phyloP scores from a whole-genome alignment of 2,329 filamentous ascomycete genomes.

The Albifimbria verrucaria region DNA sequence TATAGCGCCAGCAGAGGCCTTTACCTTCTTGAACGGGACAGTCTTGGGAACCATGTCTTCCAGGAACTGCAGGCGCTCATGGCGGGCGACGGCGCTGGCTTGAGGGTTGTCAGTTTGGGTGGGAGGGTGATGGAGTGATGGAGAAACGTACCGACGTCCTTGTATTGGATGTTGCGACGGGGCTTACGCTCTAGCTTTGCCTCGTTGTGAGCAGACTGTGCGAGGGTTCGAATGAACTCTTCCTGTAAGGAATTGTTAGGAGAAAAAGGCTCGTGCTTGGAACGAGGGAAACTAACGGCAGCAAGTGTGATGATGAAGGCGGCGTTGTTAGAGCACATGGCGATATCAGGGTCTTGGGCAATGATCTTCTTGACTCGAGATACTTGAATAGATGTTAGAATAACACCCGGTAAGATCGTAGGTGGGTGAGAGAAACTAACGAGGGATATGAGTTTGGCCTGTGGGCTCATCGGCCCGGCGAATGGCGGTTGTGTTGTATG shows the following conservation, averaged over 20 bases:
- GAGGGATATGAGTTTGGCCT: conserved; percentile 78
- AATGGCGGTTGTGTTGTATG: conserved; percentile 85
- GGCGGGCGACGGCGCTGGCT: conserved; percentile 82
- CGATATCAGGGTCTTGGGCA: conserved; percentile 78
- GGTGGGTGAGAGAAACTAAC: conserved; percentile 41
- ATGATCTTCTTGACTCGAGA: conserved; percentile 97
- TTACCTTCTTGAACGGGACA: conserved; percentile 74
- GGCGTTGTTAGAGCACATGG: conserved; percentile 85
- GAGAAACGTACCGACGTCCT: conserved; percentile 70
- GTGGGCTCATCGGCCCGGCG: conserved; percentile 77
- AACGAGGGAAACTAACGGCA: conserved; percentile 53
- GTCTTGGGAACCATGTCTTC: conserved; percentile 88
- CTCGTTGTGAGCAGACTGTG: conserved; percentile 80
- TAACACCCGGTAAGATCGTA: not conserved
- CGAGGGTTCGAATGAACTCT: conserved; percentile 91
- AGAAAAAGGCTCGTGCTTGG: not conserved
- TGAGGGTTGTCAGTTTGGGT: conserved; percentile 7
- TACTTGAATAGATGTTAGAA: conserved; percentile 50
- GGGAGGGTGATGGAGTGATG: not conserved
- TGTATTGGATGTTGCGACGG: conserved; percentile 91
- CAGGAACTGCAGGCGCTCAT: conserved; percentile 94
- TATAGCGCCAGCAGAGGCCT: conserved; percentile 55
- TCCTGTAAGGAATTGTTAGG: conserved; percentile 51
- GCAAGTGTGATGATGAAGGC: conserved; percentile 92
- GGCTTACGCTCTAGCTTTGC: conserved; percentile 91